Evolutionary conservation across 2,329 filamentous ascomycete species (phyloP).

Genomic region (Purpureocillium takamizusanense): DNA sequence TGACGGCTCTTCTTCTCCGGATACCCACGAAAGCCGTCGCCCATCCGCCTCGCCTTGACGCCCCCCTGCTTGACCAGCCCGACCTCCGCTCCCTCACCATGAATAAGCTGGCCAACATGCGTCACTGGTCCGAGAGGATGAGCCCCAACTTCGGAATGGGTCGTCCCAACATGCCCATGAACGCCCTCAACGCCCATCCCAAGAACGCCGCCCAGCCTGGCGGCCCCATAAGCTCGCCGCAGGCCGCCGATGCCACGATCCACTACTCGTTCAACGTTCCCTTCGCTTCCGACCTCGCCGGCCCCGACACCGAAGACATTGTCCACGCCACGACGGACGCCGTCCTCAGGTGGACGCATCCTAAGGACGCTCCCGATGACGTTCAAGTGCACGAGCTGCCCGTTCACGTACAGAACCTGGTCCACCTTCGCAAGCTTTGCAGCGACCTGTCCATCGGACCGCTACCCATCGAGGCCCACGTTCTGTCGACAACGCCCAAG

Average conservation of each 20-base stretch:
- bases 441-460: slow-evolving; percentile 65
- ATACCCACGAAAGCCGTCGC: slow-evolving; percentile 12
- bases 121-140: slow-evolving; percentile 64
- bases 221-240: slow-evolving; percentile 55
- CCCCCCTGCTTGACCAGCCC: background rate
- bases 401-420: slow-evolving; percentile 82
- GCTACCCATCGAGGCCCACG: slow-evolving; percentile 71
- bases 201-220: slow-evolving; percentile 44
- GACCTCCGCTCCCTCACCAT: slow-evolving; percentile 34
- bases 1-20: slow-evolving; percentile 7
- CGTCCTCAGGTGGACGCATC: slow-evolving; percentile 86
- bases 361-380: slow-evolving; percentile 75
- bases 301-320: slow-evolving; percentile 89
- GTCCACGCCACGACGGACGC: slow-evolving; percentile 85
- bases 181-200: slow-evolving; percentile 46
- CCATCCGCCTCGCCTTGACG: slow-evolving; percentile 1
- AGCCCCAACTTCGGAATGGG: slow-evolving; percentile 60
- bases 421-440: slow-evolving; percentile 70
- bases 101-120: slow-evolving; percentile 65
- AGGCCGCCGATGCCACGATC: slow-evolving; percentile 66
- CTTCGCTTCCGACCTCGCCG: slow-evolving; percentile 84
- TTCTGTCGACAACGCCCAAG: slow-evolving; percentile 75
- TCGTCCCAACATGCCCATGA: slow-evolving; percentile 47
- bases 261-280: slow-evolving; percentile 97
- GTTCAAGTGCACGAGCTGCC: slow-evolving; percentile 82